Conservation (phyloP, 208 protist genomes). For the Histomonas meleagridis region DNA sequence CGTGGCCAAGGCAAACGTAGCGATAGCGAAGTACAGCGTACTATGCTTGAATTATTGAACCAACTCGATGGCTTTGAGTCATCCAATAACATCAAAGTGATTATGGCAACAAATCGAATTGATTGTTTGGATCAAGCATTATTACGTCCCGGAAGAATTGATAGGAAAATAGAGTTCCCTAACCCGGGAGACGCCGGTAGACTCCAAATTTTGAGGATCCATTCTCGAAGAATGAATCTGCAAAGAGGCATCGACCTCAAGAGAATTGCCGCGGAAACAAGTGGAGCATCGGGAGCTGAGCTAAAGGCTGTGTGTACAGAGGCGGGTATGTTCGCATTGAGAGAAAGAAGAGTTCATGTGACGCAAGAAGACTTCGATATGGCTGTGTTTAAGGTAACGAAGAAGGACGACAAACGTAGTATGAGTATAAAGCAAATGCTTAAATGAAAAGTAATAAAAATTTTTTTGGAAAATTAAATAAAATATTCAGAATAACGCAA, state of each 20-base stretch:
- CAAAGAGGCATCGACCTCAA: constrained; percentile 90
- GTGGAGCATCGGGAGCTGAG: constrained; percentile 89
- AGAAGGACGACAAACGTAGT: not conserved
- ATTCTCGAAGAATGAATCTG: constrained; percentile 98
- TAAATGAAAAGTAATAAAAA: too few relatives aligned
- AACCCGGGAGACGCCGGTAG: constrained; percentile 59
- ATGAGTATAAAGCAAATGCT: constrained; percentile 36
- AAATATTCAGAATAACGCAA: too few relatives aligned
- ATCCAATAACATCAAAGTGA: constrained; percentile 94
- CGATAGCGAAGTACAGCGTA: constrained; percentile 93
- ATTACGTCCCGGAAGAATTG: constrained; percentile 94
- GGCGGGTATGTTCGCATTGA: constrained; percentile 94
- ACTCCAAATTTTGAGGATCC: constrained; percentile 97
- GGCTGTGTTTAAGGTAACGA: constrained; percentile 86
- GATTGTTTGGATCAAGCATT: constrained; percentile 98
- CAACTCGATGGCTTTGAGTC: constrained; percentile 98
- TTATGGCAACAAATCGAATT: constrained; percentile 95
- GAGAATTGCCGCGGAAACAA: constrained; percentile 74
- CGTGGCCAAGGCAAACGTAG: constrained; percentile 45
- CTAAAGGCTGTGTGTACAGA: constrained; percentile 75
- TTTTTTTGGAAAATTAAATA: too few relatives aligned
- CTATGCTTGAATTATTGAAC: constrained; percentile 99
- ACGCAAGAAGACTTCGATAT: constrained; percentile 99
- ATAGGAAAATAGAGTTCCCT: constrained; percentile 61
- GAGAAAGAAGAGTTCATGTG: constrained; percentile 94